Base-by-base conservation (phyloP, 768 basidiomycete species). In the Mycena floridula region DNA sequence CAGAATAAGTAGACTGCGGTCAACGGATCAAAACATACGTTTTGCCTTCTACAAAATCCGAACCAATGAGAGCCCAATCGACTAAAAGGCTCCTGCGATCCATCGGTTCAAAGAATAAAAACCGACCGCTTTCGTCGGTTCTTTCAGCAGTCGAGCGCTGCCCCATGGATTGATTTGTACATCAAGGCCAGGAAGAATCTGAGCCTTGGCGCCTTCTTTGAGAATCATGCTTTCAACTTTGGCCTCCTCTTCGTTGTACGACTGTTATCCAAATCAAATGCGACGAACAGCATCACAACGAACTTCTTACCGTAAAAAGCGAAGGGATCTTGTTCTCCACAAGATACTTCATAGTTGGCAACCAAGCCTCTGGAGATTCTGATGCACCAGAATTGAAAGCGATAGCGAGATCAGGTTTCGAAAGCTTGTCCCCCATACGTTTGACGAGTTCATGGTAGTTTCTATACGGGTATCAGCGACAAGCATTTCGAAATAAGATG, bases 351-450 rank as follows among this genome's bases (percentile, higher is more conserved):
- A 62, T 54, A 0, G 64, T 62, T 16, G 45, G 27, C 35, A 49
- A 49, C 65, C 64, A 67, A 0, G 54, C 55, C 3, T 42, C 41
- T 0, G 11, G 16, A 7, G 40, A 47, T 30, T 54, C 50, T 0
- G 63, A 62, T 1, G 48, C 47, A 1, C 64, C 64, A 2, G 65
- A 63, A 49, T 68, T 62, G 50, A 68, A 68, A 2, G 65, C 65
- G 22, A 67, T 47, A 1, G 63, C 67, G 8, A 69, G 54, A 30
- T 66, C 64, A 2, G 65, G 65, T 28, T 50, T 54, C 7, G 13
- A 45, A 43, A 58, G 63, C 6, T 48, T 37, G 9, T 4, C 22
- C 8, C 55, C 53, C 15, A 50, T 37, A 7, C 49, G 30, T 11
- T 32, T 40, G 15, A 56, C 53, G 40, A 51, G 58, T 12, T 58